These are phyloP conservation scores for Dryadomyces sulphureus DNA, from an alignment of 2,329 filamentous ascomycete genomes.

Conservation along the genomic window DNA sequence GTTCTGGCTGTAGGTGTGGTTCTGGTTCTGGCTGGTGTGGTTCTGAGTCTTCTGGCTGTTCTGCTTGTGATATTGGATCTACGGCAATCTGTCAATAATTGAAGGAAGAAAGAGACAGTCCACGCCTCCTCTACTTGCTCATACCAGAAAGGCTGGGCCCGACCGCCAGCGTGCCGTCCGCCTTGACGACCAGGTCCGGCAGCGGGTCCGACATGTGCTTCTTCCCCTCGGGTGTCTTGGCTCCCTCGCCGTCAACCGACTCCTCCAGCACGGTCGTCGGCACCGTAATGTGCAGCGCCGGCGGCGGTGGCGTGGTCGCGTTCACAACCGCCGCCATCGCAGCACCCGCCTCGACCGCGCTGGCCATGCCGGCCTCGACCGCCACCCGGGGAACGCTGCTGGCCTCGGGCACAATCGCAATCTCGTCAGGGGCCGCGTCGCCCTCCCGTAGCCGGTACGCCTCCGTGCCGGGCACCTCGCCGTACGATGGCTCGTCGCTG, in stretches of 20 bases:
- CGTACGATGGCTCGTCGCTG: conserved; percentile 41
- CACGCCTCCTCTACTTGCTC: conserved; percentile 16
- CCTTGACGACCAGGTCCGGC: conserved; percentile 35
- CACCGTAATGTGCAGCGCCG: conserved; percentile 15
- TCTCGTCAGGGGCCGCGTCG: conserved; percentile 46
- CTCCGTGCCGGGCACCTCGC: conserved; percentile 46
- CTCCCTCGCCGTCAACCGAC: conserved; percentile 27
- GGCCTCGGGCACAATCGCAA: conserved; percentile 30
- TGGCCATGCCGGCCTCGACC: neutral
- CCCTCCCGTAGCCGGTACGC: conserved; percentile 39
- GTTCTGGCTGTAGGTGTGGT: too few relatives aligned
- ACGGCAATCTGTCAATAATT: conserved; percentile 19
- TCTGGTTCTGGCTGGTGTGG: too few relatives aligned
- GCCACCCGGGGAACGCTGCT: too few relatives aligned
- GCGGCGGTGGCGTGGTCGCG: too few relatives aligned
- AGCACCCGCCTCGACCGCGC: neutral
- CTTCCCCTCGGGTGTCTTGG: conserved; percentile 28
- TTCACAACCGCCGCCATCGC: neutral
- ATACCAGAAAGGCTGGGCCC: conserved; percentile 19
- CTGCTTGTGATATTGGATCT: conserved; percentile 24
- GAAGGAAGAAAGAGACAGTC: conserved; percentile 1
- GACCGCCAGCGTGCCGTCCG: conserved; percentile 25
- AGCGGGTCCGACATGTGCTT: conserved; percentile 34
- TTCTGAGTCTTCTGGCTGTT: too few relatives aligned
- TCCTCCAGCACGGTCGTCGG: conserved; percentile 41